phyloP scores from a whole-genome alignment of 805 yeast genomes.

The Peterozyma xylosa region DNA sequence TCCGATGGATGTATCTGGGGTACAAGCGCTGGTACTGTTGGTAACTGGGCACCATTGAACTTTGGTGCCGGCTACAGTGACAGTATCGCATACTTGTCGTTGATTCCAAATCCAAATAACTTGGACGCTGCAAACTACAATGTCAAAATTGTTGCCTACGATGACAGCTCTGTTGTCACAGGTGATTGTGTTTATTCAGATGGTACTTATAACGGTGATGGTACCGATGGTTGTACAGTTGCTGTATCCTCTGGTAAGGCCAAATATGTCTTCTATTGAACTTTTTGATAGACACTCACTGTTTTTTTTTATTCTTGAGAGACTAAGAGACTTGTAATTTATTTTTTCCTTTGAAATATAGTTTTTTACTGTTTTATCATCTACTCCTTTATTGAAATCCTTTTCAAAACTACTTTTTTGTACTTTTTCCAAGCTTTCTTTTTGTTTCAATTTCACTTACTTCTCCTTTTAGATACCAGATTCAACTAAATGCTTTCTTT shows the following conservation, averaged over 20 bases:
- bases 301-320: background rate
- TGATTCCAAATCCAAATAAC: slow-evolving; percentile 78
- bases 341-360: background rate
- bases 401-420: too few species aligned
- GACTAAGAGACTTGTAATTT: background rate
- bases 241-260: slow-evolving; percentile 82
- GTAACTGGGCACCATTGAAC: slow-evolving; percentile 78
- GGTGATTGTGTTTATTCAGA: slow-evolving; percentile 79
- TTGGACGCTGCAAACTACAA: slow-evolving; percentile 50
- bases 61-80: slow-evolving; percentile 67
- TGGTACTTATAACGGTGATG: slow-evolving; percentile 65
- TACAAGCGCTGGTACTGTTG: slow-evolving; percentile 45
- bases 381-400: too few species aligned
- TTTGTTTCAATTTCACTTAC: too few species aligned
- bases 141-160: slow-evolving; percentile 71
- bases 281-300: background rate
- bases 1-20: slow-evolving; percentile 75
- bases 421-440: too few species aligned
- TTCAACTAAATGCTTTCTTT: too few species aligned
- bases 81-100: slow-evolving; percentile 58
- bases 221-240: slow-evolving; percentile 88
- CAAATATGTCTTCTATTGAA: slow-evolving; percentile 63
- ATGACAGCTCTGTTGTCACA: slow-evolving; percentile 48
- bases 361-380: too few species aligned
- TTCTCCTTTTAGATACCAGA: too few species aligned